These are phyloP conservation scores for Talaromyces sp. DNA, from an alignment of 2,329 filamentous ascomycete species.

Conservation along the genomic window DNA sequence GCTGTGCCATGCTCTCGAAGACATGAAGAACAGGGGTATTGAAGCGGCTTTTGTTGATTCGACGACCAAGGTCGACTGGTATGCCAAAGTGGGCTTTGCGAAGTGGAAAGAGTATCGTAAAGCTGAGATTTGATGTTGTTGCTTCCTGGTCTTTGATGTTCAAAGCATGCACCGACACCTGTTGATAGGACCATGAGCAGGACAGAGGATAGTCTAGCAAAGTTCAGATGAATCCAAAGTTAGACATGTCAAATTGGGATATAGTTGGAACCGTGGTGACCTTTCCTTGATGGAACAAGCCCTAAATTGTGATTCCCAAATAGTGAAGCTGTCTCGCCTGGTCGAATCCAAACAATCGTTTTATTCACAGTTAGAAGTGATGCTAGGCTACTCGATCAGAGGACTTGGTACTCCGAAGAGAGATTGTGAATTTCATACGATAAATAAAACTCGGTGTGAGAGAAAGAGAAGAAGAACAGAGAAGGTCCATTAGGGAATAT, in stretches of 20 bases:
- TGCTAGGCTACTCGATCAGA: too few species aligned
- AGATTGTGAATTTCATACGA: not conserved
- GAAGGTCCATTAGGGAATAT: not conserved
- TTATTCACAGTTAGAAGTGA: too few species aligned
- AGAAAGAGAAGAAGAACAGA: not conserved
- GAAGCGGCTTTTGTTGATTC: conserved; percentile 43
- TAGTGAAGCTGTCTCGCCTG: too few species aligned
- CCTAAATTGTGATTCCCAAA: too few species aligned
- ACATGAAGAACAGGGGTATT: conserved; percentile 37
- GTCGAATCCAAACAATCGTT: too few species aligned
- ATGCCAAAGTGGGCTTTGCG: conserved; percentile 40
- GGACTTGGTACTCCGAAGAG: too few species aligned
- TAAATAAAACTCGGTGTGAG: not conserved
- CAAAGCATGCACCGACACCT: not conserved
- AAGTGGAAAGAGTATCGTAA: conserved; percentile 36
- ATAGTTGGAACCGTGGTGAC: too few species aligned
- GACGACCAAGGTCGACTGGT: conserved; percentile 39
- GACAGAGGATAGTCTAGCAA: not conserved
- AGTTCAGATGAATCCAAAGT: not conserved
- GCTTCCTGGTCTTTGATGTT: not conserved
- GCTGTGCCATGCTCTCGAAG: conserved; percentile 38
- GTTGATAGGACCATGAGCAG: not conserved
- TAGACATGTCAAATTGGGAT: too few species aligned
- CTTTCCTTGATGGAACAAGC: too few species aligned
- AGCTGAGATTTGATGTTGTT: conserved; percentile 17